phyloP scores from a whole-genome alignment of 305 asterid genomes.

The Caryopteris hybrid region DNA sequence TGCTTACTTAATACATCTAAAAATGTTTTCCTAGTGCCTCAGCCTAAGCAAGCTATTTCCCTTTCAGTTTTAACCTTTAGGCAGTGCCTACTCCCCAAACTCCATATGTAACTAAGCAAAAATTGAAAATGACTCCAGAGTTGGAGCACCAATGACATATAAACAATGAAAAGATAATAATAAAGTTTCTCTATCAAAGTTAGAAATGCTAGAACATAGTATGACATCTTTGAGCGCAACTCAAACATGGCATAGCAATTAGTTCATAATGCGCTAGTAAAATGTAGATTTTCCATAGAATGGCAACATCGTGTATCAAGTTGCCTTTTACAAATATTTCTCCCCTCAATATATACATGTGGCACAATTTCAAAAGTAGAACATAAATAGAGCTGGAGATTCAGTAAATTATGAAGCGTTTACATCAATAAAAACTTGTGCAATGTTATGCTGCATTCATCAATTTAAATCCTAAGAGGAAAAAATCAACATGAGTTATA shows the following conservation, averaged over 20 bases:
- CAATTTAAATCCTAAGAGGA: neutral
- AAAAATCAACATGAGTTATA: neutral
- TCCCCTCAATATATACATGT: neutral
- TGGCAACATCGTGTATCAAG: neutral
- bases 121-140: neutral
- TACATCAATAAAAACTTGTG: neutral
- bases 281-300: no score
- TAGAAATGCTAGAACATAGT: neutral
- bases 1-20: neutral
- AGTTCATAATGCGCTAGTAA: neutral
- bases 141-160: neutral
- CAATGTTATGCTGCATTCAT: neutral
- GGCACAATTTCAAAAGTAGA: conserved; percentile 3
- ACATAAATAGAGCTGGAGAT: neutral
- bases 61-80: conserved; percentile 1
- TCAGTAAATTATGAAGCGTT: neutral
- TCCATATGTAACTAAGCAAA: neutral
- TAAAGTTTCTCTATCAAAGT: neutral
- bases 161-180: neutral
- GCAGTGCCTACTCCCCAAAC: conserved; percentile 1
- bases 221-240: neutral
- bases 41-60: neutral
- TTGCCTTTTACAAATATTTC: neutral
- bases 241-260: neutral
- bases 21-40: neutral